Evolutionary conservation across 2,329 filamentous ascomycete species (phyloP).

Genomic region (Nemania abortiva): DNA sequence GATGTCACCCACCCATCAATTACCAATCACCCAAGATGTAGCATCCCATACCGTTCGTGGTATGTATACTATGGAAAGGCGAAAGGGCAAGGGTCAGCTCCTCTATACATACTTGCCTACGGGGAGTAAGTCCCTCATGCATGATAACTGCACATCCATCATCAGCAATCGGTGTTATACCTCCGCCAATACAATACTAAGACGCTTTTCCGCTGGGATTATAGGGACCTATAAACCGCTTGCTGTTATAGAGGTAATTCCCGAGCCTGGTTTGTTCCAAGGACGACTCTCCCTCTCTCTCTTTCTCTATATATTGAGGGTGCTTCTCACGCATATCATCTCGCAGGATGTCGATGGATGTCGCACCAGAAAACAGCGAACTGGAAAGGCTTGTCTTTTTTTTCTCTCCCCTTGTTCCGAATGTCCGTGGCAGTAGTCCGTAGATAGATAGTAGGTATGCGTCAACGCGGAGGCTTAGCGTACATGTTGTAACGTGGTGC

Average conservation of each 20-base stretch:
- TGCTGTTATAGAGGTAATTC: background rate
- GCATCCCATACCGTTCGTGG: too few relatives aligned
- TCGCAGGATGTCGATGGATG: slow-evolving; percentile 4
- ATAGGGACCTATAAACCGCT: background rate
- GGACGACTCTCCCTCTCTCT: background rate
- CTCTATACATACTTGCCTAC: background rate
- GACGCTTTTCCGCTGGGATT: background rate
- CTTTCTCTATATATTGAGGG: background rate
- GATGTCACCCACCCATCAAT: slow-evolving; percentile 39
- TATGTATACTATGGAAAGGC: slow-evolving; percentile 1
- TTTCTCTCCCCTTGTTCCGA: slow-evolving; percentile 10
- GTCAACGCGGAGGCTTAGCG: slow-evolving; percentile 37
- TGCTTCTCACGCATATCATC: slow-evolving; percentile 1
- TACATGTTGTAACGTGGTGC: slow-evolving; percentile 31
- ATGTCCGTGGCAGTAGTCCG: slow-evolving; percentile 12
- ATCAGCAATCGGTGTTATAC: background rate
- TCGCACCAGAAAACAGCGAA: background rate
- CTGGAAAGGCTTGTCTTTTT: slow-evolving; percentile 1
- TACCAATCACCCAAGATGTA: slow-evolving; percentile 7
- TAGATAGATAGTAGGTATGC: slow-evolving; percentile 13
- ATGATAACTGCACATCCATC: slow-evolving; percentile 15
- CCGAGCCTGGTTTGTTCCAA: background rate
- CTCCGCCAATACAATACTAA: background rate
- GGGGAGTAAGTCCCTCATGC: slow-evolving; percentile 6
- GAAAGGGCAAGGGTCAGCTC: slow-evolving; percentile 22